Base-by-base conservation (phyloP, 805 yeast genomes). In the Yamadazyma paraphyllophila region DNA sequence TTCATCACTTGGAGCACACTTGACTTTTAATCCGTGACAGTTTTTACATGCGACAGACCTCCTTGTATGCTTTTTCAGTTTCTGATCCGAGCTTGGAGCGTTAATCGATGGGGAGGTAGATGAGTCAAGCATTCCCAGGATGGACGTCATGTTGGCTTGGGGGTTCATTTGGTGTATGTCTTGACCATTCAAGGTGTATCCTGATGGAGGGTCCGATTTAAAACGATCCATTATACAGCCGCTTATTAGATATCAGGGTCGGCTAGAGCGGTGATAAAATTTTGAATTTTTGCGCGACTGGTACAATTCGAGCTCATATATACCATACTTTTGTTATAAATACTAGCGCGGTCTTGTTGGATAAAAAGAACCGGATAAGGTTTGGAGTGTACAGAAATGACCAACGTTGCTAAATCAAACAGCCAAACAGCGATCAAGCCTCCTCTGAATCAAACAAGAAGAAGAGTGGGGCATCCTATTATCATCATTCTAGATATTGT, bases 1-100 rank as follows among this genome's bases (percentile, higher is more conserved):
- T 34, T 71, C 62, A 57, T 83, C 83, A 1, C 83, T 71, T 0
- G 96, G 94, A 7, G 85, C 80, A 63, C 97, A 90, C 54, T 85
- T 81, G 29, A 90, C 96, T 59, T 90, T 90, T 41, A 88, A 73
- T 0, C 86, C 62, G 56, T 92, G 96, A 59, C 97, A 90, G n/a
- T 80, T 70, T 51, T 77, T 80, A 60, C 88, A 82, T 1, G 87
- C 87, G 11, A 78, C 81, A 0, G 83, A 63, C 40, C 82, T 55
- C 45, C 81, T 58, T 3, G 49, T 47, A n/a, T 49, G 45, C 29
- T 41, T 46, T 33, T 29, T 40, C 12, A 29, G 13, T 17, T 20
- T 39, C 4, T 14, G 34, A 13, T 32, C 36, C 4, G 11, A 11
- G 13, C 15, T 15, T 4, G n/a, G 4, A 12, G 27, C 4, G 17